A percentile compares a stretch with the other conserved stretches of the same genome.
Evolutionary conservation across 2,329 filamentous ascomycete genomes (phyloP).

Genomic region (Fusarium aywerte): DNA sequence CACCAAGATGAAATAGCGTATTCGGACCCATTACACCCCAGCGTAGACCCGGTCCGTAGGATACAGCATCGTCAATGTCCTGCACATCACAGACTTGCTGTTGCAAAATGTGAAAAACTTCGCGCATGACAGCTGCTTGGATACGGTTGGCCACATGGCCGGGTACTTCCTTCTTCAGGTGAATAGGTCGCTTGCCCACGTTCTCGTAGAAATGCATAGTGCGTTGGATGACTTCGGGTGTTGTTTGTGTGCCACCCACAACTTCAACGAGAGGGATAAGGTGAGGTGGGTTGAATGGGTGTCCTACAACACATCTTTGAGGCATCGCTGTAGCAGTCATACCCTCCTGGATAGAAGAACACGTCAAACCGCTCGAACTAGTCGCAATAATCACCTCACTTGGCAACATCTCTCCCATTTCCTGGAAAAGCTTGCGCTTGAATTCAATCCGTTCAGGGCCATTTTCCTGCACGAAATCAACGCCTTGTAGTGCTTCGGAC

Average conservation of each 20-base stretch:
- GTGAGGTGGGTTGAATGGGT: slow-evolving; percentile 22
- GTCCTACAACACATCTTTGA: slow-evolving; percentile 16
- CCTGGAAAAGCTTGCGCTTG: slow-evolving; percentile 16
- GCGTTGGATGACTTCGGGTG: background rate
- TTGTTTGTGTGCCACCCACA: slow-evolving; percentile 14
- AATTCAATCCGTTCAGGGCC: slow-evolving; percentile 17
- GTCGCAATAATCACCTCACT: slow-evolving; percentile 10
- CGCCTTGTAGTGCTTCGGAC: background rate
- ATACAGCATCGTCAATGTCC: slow-evolving; percentile 25
- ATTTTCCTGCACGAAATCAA: slow-evolving; percentile 16
- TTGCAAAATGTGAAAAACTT: slow-evolving; percentile 16
- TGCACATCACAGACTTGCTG: slow-evolving; percentile 13
- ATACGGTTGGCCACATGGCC: slow-evolving; percentile 27
- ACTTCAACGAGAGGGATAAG: slow-evolving; percentile 25
- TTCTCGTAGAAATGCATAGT: slow-evolving; percentile 7
- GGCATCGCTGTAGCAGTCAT: background rate
- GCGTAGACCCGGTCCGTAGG: slow-evolving; percentile 14
- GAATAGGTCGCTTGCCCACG: slow-evolving; percentile 17
- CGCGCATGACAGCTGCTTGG: slow-evolving; percentile 25
- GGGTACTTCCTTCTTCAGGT: slow-evolving; percentile 18
- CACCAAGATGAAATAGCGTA: slow-evolving; percentile 22
- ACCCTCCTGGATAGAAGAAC: slow-evolving; percentile 22
- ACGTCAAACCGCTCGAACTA: slow-evolving; percentile 19
- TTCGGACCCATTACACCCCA: slow-evolving; percentile 29
- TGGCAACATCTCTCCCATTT: background rate